Percentiles rank a stretch among this genome's conserved stretches.
Conservation (phyloP, 208 protist genomes). For the Leishmania major region DNA sequence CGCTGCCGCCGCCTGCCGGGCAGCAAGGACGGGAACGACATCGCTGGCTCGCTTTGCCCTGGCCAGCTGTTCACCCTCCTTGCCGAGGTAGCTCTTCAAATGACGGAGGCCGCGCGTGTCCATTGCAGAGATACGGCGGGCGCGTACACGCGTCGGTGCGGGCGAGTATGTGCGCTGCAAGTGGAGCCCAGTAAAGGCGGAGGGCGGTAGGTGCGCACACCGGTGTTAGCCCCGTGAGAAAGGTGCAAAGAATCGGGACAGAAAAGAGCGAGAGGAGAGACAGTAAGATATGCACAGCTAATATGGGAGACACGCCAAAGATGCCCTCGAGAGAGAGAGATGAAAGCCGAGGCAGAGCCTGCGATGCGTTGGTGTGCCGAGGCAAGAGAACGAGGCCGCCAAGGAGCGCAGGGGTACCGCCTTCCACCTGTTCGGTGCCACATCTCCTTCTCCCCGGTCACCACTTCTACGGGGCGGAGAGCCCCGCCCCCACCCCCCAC, state of each 20-base stretch:
- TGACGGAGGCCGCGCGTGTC: constrained; percentile 48
- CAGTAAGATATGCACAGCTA: background rate
- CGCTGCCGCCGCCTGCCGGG: constrained; percentile 11
- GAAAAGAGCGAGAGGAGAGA: background rate
- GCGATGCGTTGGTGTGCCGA: background rate
- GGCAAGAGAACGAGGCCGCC: background rate
- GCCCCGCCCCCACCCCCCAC: background rate
- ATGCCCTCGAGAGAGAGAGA: background rate
- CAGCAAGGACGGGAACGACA: constrained; percentile 60
- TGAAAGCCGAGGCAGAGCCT: background rate
- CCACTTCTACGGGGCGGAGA: background rate
- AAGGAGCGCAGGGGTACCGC: background rate
- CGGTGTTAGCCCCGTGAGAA: background rate
- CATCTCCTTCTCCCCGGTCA: background rate
- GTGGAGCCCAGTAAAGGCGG: background rate
- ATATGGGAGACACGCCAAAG: background rate
- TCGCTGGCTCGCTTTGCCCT: constrained; percentile 50
- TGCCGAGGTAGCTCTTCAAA: constrained; percentile 53
- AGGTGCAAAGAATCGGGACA: background rate
- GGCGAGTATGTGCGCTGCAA: background rate
- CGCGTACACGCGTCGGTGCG: background rate
- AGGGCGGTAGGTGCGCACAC: background rate
- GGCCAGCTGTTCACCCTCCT: constrained; percentile 22
- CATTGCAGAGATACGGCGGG: constrained; percentile 5
- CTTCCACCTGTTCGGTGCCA: background rate